Base-by-base conservation (phyloP, 2,329 filamentous ascomycete species). In the Pseudogymnoascus sp. region DNA sequence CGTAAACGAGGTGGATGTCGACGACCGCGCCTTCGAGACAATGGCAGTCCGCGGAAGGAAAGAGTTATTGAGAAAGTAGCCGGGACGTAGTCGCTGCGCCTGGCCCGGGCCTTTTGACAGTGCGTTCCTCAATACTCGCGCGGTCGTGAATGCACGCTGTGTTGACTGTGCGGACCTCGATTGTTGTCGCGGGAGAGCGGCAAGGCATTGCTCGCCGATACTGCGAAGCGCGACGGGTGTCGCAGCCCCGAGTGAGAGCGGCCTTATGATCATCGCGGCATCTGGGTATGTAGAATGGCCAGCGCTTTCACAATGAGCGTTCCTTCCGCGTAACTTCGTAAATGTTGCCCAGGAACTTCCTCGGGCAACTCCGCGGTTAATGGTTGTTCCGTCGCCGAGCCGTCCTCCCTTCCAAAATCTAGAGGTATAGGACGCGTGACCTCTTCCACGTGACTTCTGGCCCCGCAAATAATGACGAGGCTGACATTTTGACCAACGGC, bases 181-280 rank as follows among this genome's bases (percentile, higher is more conserved):
- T 62, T 44, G 37, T 16, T 33, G 37, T 62, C 21, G 61, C 19
- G 61, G 37, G 11, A 62, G 29, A 10, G 35, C 29, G 61, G 35
- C n/a, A 47, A 53, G 26, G 24, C 42, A 44, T 7, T 38, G 61
- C 61, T 53, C 35, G 38, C 33, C 33, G 33, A 61, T 31, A 42
- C 59, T 42, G 38, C 35, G 21, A 19, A 61, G 59, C 59, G 59
- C 59, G 38, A 38, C 38, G n/a, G 33, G 59, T 31, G 33, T 40
- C 59, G 59, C 59, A 40, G 59, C 59, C 59, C 59, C 59, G 59
- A 61, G 59, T 42, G 59, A 61, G 59, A 42, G 59, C 59, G 38
- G 59, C 33, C 59, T 38, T 61, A 61, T 61, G 38, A 61, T 40
- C 59, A 61, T 61, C 31, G 59, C 59, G 33, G 59, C 59, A 61